Evolutionary conservation across 2,329 filamentous ascomycete species (phyloP), one percentile per base, ranked within the genome.

Genomic region (Colletotrichum filicis): DNA sequence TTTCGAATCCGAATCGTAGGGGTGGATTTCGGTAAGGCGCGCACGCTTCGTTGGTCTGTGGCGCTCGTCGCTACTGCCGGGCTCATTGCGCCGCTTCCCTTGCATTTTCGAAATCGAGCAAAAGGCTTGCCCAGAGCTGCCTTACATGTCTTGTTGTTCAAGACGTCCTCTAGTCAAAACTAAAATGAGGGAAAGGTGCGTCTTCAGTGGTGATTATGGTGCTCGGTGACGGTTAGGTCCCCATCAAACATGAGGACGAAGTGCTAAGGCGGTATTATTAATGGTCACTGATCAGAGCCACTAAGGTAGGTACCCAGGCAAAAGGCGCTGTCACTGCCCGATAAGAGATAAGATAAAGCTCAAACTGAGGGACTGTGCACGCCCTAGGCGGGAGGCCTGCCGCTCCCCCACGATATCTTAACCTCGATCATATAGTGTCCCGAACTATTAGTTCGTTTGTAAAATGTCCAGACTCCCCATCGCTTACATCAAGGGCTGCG

Each of bases 101-200:
- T 66, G 63, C 63, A 66, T 66, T n/a, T 19, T 57, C 30, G 14
- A 22, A 11, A 12, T 63, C 28, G 46, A 53, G 22, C n/a, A n/a
- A 16, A n/a, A 24, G n/a, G n/a, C 7, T 12, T 9, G 14, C 8
- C 1, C 5, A 14, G 55, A 14, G 7, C 42, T 55, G 7, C 49
- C 28, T n/a, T 37, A 12, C 4, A 11, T 24, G 28, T 28, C 12
- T 53, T 32, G 12, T 26, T 32, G 12, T 26, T 16, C 30, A 32
- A 26, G 8, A 9, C 42, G 42, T 22, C 8, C 42, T 49, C 42
- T 55, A 4, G n/a, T 55, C 46, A 19, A 64, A 53, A 53, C 24
- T 42, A 19, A 7, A 11, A 19, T 26, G 6, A 46, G 46, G 28
- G 30, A 24, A 22, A n/a, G 22, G 28, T 55, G 28, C n/a, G 16